Percentiles rank a stretch among this genome's conserved stretches.
These are phyloP conservation scores for Starmerella stigmatis DNA, from an alignment of 805 yeast genomes.

Conservation along the genomic window DNA sequence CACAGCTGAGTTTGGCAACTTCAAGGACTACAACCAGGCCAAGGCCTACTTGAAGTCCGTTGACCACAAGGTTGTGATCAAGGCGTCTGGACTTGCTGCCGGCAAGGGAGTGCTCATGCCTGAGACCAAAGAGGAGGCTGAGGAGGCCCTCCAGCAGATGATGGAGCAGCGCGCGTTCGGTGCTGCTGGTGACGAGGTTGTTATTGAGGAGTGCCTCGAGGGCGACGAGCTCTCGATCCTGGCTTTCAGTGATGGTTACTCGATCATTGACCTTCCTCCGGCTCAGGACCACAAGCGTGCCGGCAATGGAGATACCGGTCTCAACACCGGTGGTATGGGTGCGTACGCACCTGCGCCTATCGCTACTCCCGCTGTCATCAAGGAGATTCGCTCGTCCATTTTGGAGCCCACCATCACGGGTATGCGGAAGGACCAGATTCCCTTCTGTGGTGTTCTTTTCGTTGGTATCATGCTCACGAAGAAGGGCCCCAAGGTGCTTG, in stretches of 20 bases:
- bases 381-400: constrained; percentile 60
- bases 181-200: constrained; percentile 86
- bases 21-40: constrained; percentile 68
- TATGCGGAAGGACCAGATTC: constrained; percentile 88
- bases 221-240: constrained; percentile 94
- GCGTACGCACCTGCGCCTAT: constrained; percentile 97
- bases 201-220: constrained; percentile 88
- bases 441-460: constrained; percentile 90
- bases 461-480: constrained; percentile 88
- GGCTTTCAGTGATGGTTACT: constrained; percentile 88
- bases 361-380: constrained; percentile 66
- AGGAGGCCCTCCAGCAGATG: constrained; percentile 68
- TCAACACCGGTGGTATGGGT: constrained; percentile 99
- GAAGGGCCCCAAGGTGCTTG: constrained; percentile 88
- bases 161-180: constrained; percentile 90
- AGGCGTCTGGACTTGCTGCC: constrained; percentile 97
- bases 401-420: constrained; percentile 90
- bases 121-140: constrained; percentile 69
- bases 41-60: constrained; percentile 53
- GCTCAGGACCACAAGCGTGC: constrained; percentile 97
- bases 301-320: constrained; percentile 86
- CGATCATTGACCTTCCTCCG: constrained; percentile 81
- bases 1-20: constrained; percentile 82
- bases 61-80: constrained; percentile 73
- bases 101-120: constrained; percentile 98